phyloP scores from a whole-genome alignment of 108 stramenopile genomes.

The Discostella stelligeroides region DNA sequence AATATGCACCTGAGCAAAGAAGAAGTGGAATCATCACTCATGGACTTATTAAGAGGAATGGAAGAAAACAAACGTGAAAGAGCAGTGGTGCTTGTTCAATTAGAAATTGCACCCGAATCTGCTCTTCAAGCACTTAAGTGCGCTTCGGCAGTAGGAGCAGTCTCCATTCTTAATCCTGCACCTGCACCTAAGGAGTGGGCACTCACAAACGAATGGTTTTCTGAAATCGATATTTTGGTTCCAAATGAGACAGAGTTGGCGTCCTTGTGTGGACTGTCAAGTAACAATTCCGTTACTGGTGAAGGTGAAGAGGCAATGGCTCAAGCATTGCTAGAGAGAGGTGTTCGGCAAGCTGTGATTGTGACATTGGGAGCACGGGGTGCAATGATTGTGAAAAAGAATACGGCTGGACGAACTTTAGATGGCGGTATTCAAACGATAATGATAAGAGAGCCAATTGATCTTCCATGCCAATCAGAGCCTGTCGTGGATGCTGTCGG shows the following conservation, averaged over 20 bases:
- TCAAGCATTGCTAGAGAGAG: constrained; percentile 57
- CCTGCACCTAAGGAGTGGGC: constrained; percentile 52
- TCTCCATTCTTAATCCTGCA: constrained; percentile 64
- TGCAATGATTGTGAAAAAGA: constrained; percentile 74
- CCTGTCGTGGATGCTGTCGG: constrained; percentile 87
- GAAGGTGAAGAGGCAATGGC: constrained; percentile 65
- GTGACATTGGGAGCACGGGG: constrained; percentile 83
- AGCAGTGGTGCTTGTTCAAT: constrained; percentile 73
- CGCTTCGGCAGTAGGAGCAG: constrained; percentile 55
- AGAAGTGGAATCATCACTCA: constrained; percentile 55
- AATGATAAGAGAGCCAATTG: constrained; percentile 59
- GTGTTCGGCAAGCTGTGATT: constrained; percentile 71
- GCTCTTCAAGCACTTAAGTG: constrained; percentile 71
- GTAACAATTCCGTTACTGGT: constrained; percentile 24
- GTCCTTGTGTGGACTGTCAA: constrained; percentile 40
- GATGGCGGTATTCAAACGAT: constrained; percentile 16
- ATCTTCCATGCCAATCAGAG: constrained; percentile 60
- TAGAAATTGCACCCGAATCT: constrained; percentile 72
- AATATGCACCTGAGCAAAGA: constrained; percentile 65
- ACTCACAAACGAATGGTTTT: constrained; percentile 59
- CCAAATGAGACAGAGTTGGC: constrained; percentile 83
- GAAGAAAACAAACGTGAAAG: constrained; percentile 12
- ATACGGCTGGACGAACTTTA: not conserved
- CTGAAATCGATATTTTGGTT: constrained; percentile 74
- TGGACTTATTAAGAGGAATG: constrained; percentile 15